A percentile compares a stretch with the other conserved stretches of the same genome.
phyloP scores from a whole-genome alignment of 176 grass and related monocot species.

The Aegilops umbellulata region DNA sequence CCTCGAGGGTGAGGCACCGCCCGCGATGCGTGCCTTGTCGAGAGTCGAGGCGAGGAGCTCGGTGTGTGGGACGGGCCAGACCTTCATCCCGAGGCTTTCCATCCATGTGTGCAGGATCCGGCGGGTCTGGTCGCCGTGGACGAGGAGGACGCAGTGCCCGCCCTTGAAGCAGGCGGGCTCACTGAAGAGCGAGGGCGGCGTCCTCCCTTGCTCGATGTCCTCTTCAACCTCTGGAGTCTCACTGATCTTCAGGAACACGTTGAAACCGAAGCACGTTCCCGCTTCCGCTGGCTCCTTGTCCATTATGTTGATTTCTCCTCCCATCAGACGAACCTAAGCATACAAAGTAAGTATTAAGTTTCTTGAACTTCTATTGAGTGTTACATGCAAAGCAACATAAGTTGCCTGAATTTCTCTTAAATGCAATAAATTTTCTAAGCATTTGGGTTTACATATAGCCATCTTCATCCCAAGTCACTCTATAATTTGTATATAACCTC shows the following conservation, averaged over 20 bases:
- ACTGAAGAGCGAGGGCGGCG: constrained; percentile 5
- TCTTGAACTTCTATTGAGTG: too few relatives aligned
- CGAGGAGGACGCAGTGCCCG: constrained; percentile 59
- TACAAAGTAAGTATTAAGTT: too few relatives aligned
- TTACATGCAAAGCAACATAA: background rate
- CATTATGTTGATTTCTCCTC: constrained; percentile 78
- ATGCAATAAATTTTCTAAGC: too few relatives aligned
- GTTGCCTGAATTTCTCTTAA: background rate
- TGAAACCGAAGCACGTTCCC: constrained; percentile 81
- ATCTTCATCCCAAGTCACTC: too few relatives aligned
- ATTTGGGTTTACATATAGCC: too few relatives aligned
- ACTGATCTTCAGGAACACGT: constrained; percentile 50
- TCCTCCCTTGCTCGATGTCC: constrained; percentile 29
- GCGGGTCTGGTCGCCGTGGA: constrained; percentile 57
- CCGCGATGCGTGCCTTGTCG: constrained; percentile 33
- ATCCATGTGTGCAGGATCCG: constrained; percentile 71
- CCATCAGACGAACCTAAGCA: constrained; percentile 73
- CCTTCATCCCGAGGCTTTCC: constrained; percentile 55
- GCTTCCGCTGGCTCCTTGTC: constrained; percentile 54
- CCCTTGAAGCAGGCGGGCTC: constrained; percentile 43
- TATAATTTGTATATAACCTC: too few relatives aligned
- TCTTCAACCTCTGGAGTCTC: constrained; percentile 1
- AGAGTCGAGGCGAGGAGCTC: constrained; percentile 34
- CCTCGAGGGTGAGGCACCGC: background rate
- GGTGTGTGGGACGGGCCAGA: constrained; percentile 36